These are phyloP conservation scores for Xylaria sp. DNA, from an alignment of 2,329 filamentous ascomycete species.

Conservation along the genomic window DNA sequence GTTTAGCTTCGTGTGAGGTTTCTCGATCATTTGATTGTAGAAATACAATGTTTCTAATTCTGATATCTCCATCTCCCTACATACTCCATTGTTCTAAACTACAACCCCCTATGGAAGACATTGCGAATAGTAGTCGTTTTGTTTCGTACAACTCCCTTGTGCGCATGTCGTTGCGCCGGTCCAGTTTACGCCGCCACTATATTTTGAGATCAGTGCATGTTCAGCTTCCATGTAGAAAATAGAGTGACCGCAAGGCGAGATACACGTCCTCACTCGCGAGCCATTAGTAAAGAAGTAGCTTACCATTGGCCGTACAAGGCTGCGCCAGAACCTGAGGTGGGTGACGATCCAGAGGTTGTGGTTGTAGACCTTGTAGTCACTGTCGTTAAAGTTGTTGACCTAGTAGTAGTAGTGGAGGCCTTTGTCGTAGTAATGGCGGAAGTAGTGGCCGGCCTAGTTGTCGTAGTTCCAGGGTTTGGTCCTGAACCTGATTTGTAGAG, in stretches of 20 bases:
- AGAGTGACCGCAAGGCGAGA: background rate
- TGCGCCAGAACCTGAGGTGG: background rate
- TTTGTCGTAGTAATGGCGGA: background rate
- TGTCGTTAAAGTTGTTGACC: background rate
- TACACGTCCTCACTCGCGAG: background rate
- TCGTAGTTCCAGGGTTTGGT: conserved; percentile 3
- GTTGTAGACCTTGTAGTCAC: conserved; percentile 3
- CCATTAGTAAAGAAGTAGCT: background rate
- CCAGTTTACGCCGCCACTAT: conserved; percentile 20
- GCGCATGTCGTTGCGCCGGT: conserved; percentile 29
- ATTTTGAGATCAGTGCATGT: background rate
- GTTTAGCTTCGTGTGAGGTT: background rate
- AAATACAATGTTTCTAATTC: background rate
- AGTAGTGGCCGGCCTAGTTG: background rate
- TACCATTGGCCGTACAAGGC: conserved; percentile 20
- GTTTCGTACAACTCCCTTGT: conserved; percentile 27
- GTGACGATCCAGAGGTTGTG: background rate
- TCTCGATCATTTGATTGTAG: background rate
- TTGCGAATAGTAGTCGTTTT: conserved; percentile 32
- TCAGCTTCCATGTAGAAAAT: background rate
- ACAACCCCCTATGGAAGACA: conserved; percentile 6
- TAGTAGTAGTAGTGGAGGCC: background rate
- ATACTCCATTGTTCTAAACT: background rate
- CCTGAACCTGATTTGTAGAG: conserved; percentile 15
- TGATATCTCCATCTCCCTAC: background rate